Percentiles rank a stretch among this genome's conserved stretches.
phyloP scores from a whole-genome alignment of 495 filamentous ascomycete species.

The Cairneyella variabilis region DNA sequence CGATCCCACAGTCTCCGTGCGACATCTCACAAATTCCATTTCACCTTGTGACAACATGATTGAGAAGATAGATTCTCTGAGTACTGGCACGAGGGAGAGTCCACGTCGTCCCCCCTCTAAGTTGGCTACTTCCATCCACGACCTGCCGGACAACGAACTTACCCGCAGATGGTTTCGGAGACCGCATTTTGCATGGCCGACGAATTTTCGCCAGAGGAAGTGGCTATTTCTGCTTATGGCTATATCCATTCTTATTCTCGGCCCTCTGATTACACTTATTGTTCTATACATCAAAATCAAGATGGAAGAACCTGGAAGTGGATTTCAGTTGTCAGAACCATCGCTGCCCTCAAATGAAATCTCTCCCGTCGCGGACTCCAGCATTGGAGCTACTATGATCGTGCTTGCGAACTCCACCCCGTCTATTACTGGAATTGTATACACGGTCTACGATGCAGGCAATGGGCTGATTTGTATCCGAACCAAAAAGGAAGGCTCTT shows the following conservation, averaged over 20 bases:
- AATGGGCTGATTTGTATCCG: background rate
- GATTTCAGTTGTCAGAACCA: background rate
- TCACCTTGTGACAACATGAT: too few relatives aligned
- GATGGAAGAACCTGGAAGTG: background rate
- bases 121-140: too few relatives aligned
- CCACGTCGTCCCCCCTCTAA: too few relatives aligned
- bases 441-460: background rate
- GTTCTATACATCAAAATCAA: background rate
- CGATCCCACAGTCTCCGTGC: too few relatives aligned
- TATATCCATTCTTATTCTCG: background rate
- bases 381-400: background rate
- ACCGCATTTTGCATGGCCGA: too few relatives aligned
- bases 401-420: background rate
- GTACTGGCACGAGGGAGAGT: too few relatives aligned
- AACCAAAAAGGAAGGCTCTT: background rate
- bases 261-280: background rate
- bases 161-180: too few relatives aligned
- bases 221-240: too few relatives aligned
- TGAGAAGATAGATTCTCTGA: too few relatives aligned
- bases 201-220: too few relatives aligned
- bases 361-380: background rate
- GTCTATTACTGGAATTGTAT: background rate
- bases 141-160: too few relatives aligned
- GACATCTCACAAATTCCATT: too few relatives aligned
- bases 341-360: background rate